phyloP scores from a whole-genome alignment of 106 monocot genomes.

The Chionographis japonica region DNA sequence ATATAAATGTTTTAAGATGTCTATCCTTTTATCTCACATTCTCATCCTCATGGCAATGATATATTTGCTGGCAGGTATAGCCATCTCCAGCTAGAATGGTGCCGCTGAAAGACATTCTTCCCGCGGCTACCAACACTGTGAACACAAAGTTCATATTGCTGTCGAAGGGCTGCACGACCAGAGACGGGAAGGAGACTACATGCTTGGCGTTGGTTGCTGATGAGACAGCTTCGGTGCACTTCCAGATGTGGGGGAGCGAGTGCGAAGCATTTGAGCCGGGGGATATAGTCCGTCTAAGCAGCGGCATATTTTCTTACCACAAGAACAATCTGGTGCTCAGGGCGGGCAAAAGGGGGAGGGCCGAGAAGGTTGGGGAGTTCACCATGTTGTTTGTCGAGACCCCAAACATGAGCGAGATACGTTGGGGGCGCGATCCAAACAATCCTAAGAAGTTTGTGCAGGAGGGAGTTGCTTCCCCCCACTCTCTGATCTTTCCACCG shows the following conservation, averaged over 20 bases:
- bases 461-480: constrained; percentile 22
- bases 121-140: constrained; percentile 72
- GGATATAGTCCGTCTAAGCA: constrained; percentile 58
- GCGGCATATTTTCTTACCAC: constrained; percentile 86
- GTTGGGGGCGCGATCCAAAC: constrained; percentile 36
- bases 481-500: constrained; percentile 48
- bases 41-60: no score
- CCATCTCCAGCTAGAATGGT: constrained; percentile 17
- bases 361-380: constrained; percentile 80
- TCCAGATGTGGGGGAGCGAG: constrained; percentile 87
- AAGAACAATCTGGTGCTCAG: constrained; percentile 63
- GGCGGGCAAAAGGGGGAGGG: constrained; percentile 67
- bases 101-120: constrained; percentile 66
- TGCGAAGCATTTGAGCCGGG: constrained; percentile 78
- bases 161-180: constrained; percentile 35
- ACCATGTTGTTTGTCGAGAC: constrained; percentile 85
- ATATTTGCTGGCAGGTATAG: not conserved
- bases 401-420: constrained; percentile 86
- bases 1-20: no score
- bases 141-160: constrained; percentile 71
- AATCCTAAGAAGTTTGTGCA: constrained; percentile 47
- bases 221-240: constrained; percentile 71
- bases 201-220: constrained; percentile 82
- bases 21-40: no score
- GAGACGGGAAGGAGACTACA: constrained; percentile 50